Base-by-base conservation (phyloP, 106 monocot species). In the Acanthochlamys bracteata region DNA sequence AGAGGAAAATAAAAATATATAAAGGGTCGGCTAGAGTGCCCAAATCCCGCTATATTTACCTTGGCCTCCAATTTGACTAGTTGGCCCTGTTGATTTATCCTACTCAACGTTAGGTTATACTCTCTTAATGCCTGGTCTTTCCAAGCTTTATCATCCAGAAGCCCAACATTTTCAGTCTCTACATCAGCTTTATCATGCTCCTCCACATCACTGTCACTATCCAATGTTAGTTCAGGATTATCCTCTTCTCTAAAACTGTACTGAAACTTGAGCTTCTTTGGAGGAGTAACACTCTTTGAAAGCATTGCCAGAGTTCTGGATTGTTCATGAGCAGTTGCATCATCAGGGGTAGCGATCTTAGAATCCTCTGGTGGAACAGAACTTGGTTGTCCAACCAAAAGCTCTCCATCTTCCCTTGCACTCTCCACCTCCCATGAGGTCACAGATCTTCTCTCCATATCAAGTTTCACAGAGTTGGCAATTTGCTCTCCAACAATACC, bases 371-470 rank as follows among this genome's bases (percentile, higher is more conserved):
- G 24, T 14, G 40, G 4, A 7, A 24, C 55, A 64, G 71, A 23
- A 47, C 59, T 52, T 20, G 64, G 67, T 23, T 65, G 16, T 4
- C 72, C 60, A 11, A 75, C 65, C 26, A 83, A 92, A 69, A 99
- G 85, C 59, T 99, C 98, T 0, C 98, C 98, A 74, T 99, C 98
- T 76, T 99, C 98, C 46, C 86, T 81, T 33, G 77, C 49, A 66
- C 54, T 76, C 71, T 99, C 98, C 57, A 46, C 63, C 43, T 89
- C 89, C 83, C 75, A 82, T 40, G 71, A 53, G 39, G 82, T 75
- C 7, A 65, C 68, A 27, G 86, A 83, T 67, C 81, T 86, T 55
- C 75, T 77, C 45, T 85, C 88, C 15, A 70, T 39, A 64, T 74
- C 74, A 67, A 39, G 51, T 7, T 64, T 76, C 53, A 64, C 46